Base-by-base conservation (phyloP, 441 rosid genomes). In the Populus hybrid region DNA sequence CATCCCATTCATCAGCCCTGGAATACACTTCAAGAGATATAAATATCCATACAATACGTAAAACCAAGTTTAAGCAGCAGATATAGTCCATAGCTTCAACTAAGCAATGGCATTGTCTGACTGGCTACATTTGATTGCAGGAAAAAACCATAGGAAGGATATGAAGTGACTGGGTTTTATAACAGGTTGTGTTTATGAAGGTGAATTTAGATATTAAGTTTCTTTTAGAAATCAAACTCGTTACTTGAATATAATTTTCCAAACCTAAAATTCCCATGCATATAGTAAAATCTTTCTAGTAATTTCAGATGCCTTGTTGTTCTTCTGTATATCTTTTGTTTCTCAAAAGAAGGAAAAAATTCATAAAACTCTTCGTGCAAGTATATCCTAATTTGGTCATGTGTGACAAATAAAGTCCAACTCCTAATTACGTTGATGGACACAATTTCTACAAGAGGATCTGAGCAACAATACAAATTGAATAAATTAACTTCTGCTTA, bases 1-100 rank as follows among this genome's bases (percentile, higher is more conserved):
- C 97, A 77, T 96, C 82, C 99, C 99, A 96, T 80, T 96, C 99
- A 88, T 94, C 99, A 77, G 99, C 99, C 84, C 99, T 94, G 87
- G 80, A 84, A 83, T 63, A 50, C 75, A 80, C 28, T 23, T 75
- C 56, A 36, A 68, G 68, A 73, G 9, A 72, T 53, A 84, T 42
- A 59, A 79, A 64, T 36, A 69, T 72, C 31, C 63, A 73, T 26
- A 66, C 24, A 42, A 67, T 14, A 76, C 21, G 16, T 26, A 73
- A 74, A 70, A 71, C 64, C 68, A 71, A 69, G 36, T 68, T 76
- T 29, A 28, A 74, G 73, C n/a, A 66, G 28, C 59, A 24, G 3
- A 53, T 45, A 53, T 12, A 36, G 28, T n/a, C 26, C 69, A 69
- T 12, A 68, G 42, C 64, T 42, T 65, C 50, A 21, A 74, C 28